Conservation (phyloP, 805 yeast genomes). For the Starmerella vitae region DNA sequence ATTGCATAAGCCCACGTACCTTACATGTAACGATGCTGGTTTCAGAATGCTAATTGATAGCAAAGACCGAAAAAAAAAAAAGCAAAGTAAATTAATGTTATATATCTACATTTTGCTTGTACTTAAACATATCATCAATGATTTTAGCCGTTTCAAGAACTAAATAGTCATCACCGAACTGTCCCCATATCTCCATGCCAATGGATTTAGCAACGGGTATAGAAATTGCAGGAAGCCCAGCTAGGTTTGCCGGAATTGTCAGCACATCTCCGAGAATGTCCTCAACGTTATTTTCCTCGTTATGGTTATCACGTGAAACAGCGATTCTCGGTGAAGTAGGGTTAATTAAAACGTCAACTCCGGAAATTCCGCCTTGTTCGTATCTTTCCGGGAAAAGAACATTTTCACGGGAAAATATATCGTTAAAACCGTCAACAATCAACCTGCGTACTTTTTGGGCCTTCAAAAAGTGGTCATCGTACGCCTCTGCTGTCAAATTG, state of each 20-base stretch:
- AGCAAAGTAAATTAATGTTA: too few species aligned
- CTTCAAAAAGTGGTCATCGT: conserved; percentile 54
- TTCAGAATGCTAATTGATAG: too few species aligned
- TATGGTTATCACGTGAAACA: conserved; percentile 38
- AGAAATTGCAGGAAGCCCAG: conserved; percentile 77
- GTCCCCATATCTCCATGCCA: conserved; percentile 67
- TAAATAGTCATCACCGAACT: conserved; percentile 63
- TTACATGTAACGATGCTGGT: too few species aligned
- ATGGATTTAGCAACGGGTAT: conserved; percentile 43
- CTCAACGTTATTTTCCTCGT: conserved; percentile 35
- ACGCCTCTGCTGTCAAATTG: conserved; percentile 65
- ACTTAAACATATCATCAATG: conserved; percentile 11
- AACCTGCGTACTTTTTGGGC: conserved; percentile 56
- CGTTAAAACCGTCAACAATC: conserved; percentile 53
- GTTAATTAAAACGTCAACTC: conserved; percentile 53
- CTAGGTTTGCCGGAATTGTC: conserved; percentile 81
- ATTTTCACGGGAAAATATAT: conserved; percentile 35
- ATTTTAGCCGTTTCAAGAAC: conserved; percentile 36
- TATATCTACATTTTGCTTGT: conserved; percentile 4
- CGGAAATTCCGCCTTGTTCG: conserved; percentile 14
- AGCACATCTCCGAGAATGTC: conserved; percentile 69
- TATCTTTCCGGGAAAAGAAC: conserved; percentile 19
- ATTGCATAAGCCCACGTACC: too few species aligned
- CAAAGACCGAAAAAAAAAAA: too few species aligned
- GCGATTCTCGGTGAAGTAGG: conserved; percentile 58